Evolutionary conservation across 352 stramenopile species (phyloP).

Genomic region (Pythium rishiriense): DNA sequence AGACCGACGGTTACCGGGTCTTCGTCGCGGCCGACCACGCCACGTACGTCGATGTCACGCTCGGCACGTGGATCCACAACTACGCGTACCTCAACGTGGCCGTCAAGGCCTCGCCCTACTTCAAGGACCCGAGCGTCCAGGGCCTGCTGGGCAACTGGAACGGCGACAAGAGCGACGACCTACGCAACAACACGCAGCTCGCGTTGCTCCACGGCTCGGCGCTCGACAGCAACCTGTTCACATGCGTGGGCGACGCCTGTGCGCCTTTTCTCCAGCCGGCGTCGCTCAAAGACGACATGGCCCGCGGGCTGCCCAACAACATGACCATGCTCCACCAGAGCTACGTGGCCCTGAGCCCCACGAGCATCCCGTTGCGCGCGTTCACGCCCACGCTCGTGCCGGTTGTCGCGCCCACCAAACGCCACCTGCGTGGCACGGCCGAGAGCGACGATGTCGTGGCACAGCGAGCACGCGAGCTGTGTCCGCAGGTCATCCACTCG

Average conservation of each 20-base stretch:
- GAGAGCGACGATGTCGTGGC: constrained; percentile 4
- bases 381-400: constrained; percentile 16
- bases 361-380: constrained; percentile 7
- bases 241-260: constrained; percentile 26
- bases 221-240: constrained; percentile 33
- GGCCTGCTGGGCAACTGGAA: constrained; percentile 40
- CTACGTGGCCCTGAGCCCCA: constrained; percentile 12
- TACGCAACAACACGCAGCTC: constrained; percentile 25
- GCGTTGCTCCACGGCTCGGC: constrained; percentile 21
- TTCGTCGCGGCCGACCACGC: constrained; percentile 28
- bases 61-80: constrained; percentile 28
- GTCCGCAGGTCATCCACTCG: constrained; percentile 27
- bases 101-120: constrained; percentile 31
- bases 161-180: constrained; percentile 26
- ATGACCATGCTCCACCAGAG: constrained; percentile 25
- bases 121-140: constrained; percentile 23
- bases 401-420: constrained; percentile 1
- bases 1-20: constrained; percentile 32
- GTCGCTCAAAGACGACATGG: constrained; percentile 30
- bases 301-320: constrained; percentile 9
- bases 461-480: constrained; percentile 22
- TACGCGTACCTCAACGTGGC: constrained; percentile 34
- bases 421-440: constrained; percentile 10
- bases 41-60: constrained; percentile 36
- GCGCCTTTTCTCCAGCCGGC: constrained; percentile 20